These are phyloP conservation scores for Monosporascus sp. DNA, from an alignment of 2,329 filamentous ascomycete genomes.

Conservation along the genomic window DNA sequence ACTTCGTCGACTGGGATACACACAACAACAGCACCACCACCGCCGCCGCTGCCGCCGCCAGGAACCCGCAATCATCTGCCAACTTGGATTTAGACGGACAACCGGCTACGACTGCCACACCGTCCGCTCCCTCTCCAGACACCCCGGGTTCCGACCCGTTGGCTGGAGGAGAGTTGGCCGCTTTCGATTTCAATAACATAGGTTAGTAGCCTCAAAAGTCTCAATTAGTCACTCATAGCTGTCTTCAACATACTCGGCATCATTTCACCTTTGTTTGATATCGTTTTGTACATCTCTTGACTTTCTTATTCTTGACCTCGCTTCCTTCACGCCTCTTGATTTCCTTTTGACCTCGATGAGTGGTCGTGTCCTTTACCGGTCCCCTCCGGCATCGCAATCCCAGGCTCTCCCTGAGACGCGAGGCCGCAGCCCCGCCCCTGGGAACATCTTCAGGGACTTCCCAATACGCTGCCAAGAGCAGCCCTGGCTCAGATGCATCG, in stretches of 20 bases:
- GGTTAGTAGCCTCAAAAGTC: conserved; percentile 17
- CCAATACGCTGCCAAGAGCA: neutral
- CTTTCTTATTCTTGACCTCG: conserved; percentile 1
- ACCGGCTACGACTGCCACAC: conserved; percentile 19
- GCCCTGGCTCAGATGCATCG: neutral
- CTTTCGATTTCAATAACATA: conserved; percentile 23
- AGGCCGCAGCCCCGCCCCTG: neutral
- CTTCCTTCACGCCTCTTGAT: neutral
- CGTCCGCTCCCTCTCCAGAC: conserved; percentile 8
- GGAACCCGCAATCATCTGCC: conserved; percentile 1
- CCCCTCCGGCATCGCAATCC: neutral
- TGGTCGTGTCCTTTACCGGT: neutral
- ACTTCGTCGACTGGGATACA: conserved; percentile 72
- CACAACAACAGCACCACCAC: conserved; percentile 14
- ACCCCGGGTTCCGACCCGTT: conserved; percentile 7
- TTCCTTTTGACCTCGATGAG: neutral
- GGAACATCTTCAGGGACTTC: neutral
- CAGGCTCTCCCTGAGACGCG: neutral
- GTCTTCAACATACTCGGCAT: neutral
- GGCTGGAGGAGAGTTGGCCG: conserved; percentile 15
- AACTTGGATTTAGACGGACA: conserved; percentile 15
- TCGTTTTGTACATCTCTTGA: neutral
- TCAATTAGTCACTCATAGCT: conserved; percentile 1
- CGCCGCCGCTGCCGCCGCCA: conserved; percentile 6
- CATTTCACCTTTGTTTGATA: neutral